Evolutionary conservation across 1,139 yeast species (phyloP), one percentile per base, ranked within the genome.

Genomic region (Ogataea hybrid): DNA sequence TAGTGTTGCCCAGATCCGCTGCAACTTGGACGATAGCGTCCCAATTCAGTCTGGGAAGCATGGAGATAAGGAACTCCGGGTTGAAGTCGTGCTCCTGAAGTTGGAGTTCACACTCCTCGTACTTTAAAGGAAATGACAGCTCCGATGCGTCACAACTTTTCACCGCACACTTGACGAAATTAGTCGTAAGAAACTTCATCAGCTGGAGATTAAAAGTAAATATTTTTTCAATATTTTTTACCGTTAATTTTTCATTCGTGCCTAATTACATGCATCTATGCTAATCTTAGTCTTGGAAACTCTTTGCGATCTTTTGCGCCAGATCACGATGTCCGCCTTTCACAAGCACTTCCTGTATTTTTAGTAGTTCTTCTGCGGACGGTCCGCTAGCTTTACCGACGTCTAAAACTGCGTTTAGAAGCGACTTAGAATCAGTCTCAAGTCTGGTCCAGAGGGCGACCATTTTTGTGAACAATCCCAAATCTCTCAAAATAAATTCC

Each of bases 111-210:
- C 92, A 82, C 43, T 84, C 88, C 43, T 76, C 67, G 62, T 75
- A 90, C 50, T 73, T 70, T 44, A 92, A 73, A 2, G 99, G 99
- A 61, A 89, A 92, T 14, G 95, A 79, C 6, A 80, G 79, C 23
- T 79, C 75, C 8, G 92, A 76, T 22, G 80, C 69, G 44, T 84
- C 87, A 60, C 99, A 92, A 5, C 79, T 60, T 57, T 84, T 82
- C 49, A 89, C 86, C 0, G 97, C 92, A 65, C 99, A 92, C 63
- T 85, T 89, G 49, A 92, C 95, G 64, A 92, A 94, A 64, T 94
- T 92, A 32, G 97, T 87, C 25, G 98, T 90, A 32, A 92, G 70
- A 57, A 92, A 82, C 69, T 92, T 92, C 98, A 92, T 90, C 14
- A 16, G 12, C 30, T 18, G 17, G n/a, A 34, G 15, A 21, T 6